Evolutionary conservation across 805 yeast genomes (phyloP).

Genomic region (Saturnispora silvae): DNA sequence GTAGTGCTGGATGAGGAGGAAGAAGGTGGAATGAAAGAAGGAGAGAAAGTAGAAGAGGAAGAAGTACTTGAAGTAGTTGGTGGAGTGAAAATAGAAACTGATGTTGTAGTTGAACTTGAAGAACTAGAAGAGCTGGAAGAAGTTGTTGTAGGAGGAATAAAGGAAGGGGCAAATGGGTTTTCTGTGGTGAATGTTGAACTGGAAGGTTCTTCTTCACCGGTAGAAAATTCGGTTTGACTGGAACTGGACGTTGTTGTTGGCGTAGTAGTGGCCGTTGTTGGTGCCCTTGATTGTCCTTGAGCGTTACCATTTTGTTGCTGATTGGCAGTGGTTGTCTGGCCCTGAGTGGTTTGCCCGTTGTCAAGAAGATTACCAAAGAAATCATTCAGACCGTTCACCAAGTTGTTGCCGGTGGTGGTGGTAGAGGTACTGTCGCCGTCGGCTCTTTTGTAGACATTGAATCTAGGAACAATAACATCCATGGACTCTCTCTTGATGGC

Average conservation of each 20-base stretch:
- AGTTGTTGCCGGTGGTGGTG: neutral
- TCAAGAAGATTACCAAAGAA: no score
- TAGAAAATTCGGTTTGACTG: neutral
- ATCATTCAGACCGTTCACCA: neutral
- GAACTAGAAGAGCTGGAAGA: neutral
- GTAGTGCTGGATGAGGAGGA: neutral
- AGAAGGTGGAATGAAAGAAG: constrained; percentile 5
- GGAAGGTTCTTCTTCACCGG: neutral
- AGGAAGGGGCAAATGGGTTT: constrained; percentile 8
- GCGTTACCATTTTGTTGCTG: neutral
- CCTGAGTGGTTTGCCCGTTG: neutral
- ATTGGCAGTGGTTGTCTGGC: neutral
- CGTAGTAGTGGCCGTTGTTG: neutral
- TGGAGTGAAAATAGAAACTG: neutral
- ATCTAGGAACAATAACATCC: constrained; percentile 22
- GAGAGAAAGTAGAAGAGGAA: constrained; percentile 3
- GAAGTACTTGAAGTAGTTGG: neutral
- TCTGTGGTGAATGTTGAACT: neutral
- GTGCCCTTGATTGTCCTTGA: neutral
- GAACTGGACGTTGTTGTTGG: neutral
- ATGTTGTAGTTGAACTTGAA: neutral
- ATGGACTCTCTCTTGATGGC: constrained; percentile 18
- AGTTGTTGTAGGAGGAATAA: neutral
- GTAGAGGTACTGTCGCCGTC: constrained; percentile 1
- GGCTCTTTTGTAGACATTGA: constrained; percentile 17